Evolutionary conservation across 176 grass and related monocot species (phyloP), one percentile per base, ranked within the genome.

Genomic region (Poa annua): DNA sequence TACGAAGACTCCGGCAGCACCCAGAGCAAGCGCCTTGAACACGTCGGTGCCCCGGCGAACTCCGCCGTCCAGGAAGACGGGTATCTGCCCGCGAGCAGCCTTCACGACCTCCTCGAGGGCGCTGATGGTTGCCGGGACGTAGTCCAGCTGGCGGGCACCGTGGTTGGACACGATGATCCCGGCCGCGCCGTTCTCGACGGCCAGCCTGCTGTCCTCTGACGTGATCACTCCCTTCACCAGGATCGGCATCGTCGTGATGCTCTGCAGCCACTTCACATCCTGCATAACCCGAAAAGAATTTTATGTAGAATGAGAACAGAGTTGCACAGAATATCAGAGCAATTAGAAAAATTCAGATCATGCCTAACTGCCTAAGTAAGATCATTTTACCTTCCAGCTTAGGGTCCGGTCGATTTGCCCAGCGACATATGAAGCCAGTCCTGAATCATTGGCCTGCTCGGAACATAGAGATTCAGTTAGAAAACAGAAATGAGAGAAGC

Each of bases 161-260:
- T 98, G 96, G 84, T 98, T 98, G 22, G 96, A 98, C 70, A 98
- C 96, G 36, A 98, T 89, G 69, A 98, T 98, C 26, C 93, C 96
- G 24, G 96, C 88, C 50, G 88, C 93, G 26, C 93, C 93, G 52
- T 83, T 92, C 83, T 87, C 85, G 41, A 96, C 83, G 4, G 96
- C 93, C 1, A 93, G 79, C 79, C 85, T 93, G 91, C 93, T 55
- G 83, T 99, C 96, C 84, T 99, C 96, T 24, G 81, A 93, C 7
- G 96, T 99, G 75, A 99, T 77, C 65, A 99, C 93, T 62, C 96
- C 96, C 87, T 99, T 99, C 16, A 99, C 96, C 45, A 96, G 79
- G 87, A 99, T 99, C 26, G 96, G 96, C 91, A 99, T 55, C 45
- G 91, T 83, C 25, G 96, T 99, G 85, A 99, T 96, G 32, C 78